Evolutionary conservation across 306 rosid species (phyloP), one percentile per base, ranked within the genome.

Genomic region (Quercus cerris): DNA sequence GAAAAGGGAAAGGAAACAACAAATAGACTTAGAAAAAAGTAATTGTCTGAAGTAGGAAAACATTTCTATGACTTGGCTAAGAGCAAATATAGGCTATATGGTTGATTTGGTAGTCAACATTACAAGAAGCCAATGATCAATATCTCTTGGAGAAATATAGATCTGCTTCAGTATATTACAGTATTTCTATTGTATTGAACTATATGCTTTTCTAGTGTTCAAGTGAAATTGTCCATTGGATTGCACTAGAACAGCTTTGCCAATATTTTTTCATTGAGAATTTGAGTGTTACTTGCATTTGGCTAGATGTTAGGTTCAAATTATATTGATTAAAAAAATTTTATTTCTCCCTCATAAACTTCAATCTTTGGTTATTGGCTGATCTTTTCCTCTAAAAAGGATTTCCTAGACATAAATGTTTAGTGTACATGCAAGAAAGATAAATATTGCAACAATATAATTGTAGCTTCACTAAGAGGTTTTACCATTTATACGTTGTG

Each of bases 21-120:
- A 23, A 28, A 75, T 66, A 20, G 31, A 11, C 17, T 51, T 38
- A 70, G 63, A 75, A 19, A 62, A 19, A 25, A 25, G 25, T 73
- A 51, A 67, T 59, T 63, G 30, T 52, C 57, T 71, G 70, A 74
- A 66, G 5, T 41, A 81, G 55, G 66, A 51, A 18, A 70, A 70
- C 6, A 35, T 52, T 52, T 3, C 1, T 20, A 30, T 52, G 38
- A 64, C 71, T 67, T 49, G 74, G 31, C 33, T 28, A 64, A 46
- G 23, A 66, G 64, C 15, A 49, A 49, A 5, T 5, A 31, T 5
- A 9, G 4, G 25, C 17, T 8, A 33, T 8, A 33, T 67, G 4
- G 56, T 68, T 67, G 72, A 67, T 12, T 25, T 54, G 9, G 68
- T 75, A 41, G 20, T 54, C 66, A 49, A 22, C 66, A 71, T 61